These are phyloP conservation scores for Metschnikowia vanudenii DNA, from an alignment of 805 yeast genomes.

Conservation along the genomic window DNA sequence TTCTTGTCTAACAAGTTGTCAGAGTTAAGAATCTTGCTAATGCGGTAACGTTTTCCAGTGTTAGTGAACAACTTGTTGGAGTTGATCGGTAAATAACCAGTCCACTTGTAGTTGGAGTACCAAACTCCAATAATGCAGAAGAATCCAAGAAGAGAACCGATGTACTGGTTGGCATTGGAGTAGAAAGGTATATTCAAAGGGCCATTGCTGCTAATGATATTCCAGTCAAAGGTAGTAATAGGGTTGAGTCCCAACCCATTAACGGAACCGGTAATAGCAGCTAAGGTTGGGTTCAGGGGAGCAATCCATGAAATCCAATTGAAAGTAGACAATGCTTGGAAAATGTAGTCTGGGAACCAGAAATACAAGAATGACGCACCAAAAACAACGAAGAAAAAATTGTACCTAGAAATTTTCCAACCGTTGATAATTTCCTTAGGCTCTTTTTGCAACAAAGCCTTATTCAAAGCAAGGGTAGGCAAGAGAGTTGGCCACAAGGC, in stretches of 20 bases:
- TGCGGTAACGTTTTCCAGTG: conserved; percentile 24
- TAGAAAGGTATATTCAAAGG: conserved; percentile 35
- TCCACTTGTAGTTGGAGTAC: conserved; percentile 30
- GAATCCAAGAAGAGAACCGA: conserved; percentile 26
- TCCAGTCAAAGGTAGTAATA: conserved; percentile 37
- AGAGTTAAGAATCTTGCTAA: conserved; percentile 15
- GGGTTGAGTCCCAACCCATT: conserved; percentile 34
- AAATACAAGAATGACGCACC: conserved; percentile 25
- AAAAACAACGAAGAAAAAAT: conserved; percentile 20
- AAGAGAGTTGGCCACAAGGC: conserved; percentile 51
- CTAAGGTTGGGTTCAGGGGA: conserved; percentile 25
- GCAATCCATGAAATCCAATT: conserved; percentile 34
- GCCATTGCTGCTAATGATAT: conserved; percentile 22
- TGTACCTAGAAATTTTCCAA: conserved; percentile 30
- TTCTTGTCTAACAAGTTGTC: conserved; percentile 17
- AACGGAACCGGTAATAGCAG: conserved; percentile 26
- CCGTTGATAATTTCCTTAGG: conserved; percentile 31
- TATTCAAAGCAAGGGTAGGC: conserved; percentile 37
- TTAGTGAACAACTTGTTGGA: conserved; percentile 25
- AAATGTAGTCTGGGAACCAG: conserved; percentile 32
- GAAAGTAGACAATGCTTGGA: conserved; percentile 26
- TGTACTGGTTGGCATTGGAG: conserved; percentile 23
- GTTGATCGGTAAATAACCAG: conserved; percentile 29
- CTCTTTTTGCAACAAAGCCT: conserved; percentile 37
- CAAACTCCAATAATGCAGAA: conserved; percentile 28